Conservation (phyloP, 2,329 filamentous ascomycete genomes). For the Bipolaris cookei region DNA sequence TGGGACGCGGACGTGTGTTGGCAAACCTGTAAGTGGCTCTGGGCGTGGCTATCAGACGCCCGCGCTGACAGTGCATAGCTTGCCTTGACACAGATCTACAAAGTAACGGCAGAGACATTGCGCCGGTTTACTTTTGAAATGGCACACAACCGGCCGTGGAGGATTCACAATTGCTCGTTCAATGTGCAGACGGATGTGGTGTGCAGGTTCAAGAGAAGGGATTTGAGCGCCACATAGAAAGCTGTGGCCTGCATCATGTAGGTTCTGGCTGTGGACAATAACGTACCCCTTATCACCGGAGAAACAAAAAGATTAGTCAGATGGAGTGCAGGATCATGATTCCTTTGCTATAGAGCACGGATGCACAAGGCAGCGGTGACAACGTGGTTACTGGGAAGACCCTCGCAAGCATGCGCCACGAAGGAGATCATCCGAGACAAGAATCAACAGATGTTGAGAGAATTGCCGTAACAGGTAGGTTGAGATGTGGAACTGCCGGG, state of each 20-base stretch:
- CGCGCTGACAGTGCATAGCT: constrained; percentile 4
- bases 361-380: neutral
- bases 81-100: constrained; percentile 30
- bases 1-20: constrained; percentile 70
- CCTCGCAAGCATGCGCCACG: constrained; percentile 20
- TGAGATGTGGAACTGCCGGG: constrained; percentile 16
- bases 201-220: constrained; percentile 15
- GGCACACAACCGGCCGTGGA: constrained; percentile 31
- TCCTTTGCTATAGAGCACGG: neutral
- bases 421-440: constrained; percentile 35
- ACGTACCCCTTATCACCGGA: neutral
- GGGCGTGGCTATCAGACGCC: neutral
- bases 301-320: neutral
- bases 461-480: constrained; percentile 32
- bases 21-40: constrained; percentile 55
- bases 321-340: neutral
- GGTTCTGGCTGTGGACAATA: neutral
- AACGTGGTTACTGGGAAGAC: constrained; percentile 8
- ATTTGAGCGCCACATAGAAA: neutral
- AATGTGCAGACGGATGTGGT: constrained; percentile 27
- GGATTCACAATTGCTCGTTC: constrained; percentile 28
- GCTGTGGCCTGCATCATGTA: neutral
- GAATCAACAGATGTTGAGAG: constrained; percentile 24
- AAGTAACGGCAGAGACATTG: constrained; percentile 28
- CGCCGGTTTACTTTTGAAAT: constrained; percentile 25